Base-by-base conservation (phyloP, 2,329 filamentous ascomycete genomes). In the Penicillium concentricum region DNA sequence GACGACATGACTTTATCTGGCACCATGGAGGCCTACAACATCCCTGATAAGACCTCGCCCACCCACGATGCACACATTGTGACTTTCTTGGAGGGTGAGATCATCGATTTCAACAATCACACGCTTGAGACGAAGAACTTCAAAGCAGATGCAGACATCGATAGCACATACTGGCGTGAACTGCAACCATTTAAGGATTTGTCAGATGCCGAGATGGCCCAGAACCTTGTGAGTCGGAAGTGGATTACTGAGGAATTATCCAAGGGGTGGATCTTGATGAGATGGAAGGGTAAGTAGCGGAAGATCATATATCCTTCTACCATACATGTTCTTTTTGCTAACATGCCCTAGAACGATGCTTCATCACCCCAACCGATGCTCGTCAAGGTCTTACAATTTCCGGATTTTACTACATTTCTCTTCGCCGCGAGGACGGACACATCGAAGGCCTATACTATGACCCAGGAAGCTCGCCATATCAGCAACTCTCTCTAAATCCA, bases 11-110 rank as follows among this genome's bases (percentile, higher is more conserved):
- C 83, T 0, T 71, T 89, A 18, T 83, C 84, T 22, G 86, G 86
- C 4, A 88, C 85, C 8, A 89, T 89, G 86, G 84, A 87, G 71
- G 86, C 86, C 5, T 87, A 86, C 73, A 86, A 88, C 63, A 85
- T 87, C 13, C 85, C 85, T 2, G 76, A 81, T 58, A 79, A 79
- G 54, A 77, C 79, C 9, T 72, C 73, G 0, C 68, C 71, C 18
- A 73, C 70, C 4, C 72, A 73, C 48, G 72, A 73, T 49, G 75
- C 76, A 16, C 78, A 79, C 57, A 88, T 88, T 55, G 83, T 84
- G 16, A 88, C 85, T 2, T 88, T 85, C 66, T 78, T 88, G 43
- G 86, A 88, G 75, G 86, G 86, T 53, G 86, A 89, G 67, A 87
- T 89, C 58, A 82, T 89, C 59, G 86, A 89, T 68, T 84, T 89